These are phyloP conservation scores for Euclidium syriacum DNA, from an alignment of 345 rosid species.

Conservation along the genomic window DNA sequence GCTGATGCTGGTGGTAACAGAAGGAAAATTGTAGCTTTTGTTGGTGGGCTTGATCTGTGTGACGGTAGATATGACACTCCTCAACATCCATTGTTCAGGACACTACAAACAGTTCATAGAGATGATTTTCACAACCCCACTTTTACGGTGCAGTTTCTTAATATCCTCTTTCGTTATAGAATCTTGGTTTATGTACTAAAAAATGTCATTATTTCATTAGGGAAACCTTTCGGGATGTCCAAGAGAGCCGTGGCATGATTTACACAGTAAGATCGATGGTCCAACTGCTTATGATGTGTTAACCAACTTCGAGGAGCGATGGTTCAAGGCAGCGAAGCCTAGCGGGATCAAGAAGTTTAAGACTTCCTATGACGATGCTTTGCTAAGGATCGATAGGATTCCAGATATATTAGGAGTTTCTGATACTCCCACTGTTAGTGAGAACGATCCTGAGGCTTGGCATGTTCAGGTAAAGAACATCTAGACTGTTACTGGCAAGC, in stretches of 20 bases:
- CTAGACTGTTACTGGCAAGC: not conserved
- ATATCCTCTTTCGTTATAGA: conserved; percentile 20
- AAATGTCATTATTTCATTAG: conserved; percentile 35
- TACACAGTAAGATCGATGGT: conserved; percentile 88
- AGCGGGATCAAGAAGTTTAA: conserved; percentile 70
- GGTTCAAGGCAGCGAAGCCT: conserved; percentile 82
- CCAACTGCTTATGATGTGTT: conserved; percentile 97
- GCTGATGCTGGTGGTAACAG: conserved; percentile 69
- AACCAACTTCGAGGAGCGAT: conserved; percentile 90
- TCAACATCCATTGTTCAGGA: conserved; percentile 68
- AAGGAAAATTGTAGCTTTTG: conserved; percentile 87
- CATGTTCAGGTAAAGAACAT: conserved; percentile 74
- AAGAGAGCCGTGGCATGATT: conserved; percentile 97
- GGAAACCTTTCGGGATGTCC: conserved; percentile 66
- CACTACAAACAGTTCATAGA: conserved; percentile 65
- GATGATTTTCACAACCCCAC: conserved; percentile 94
- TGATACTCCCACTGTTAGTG: conserved; percentile 44
- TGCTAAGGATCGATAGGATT: conserved; percentile 69
- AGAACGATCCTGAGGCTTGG: conserved; percentile 74
- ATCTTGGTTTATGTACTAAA: not conserved
- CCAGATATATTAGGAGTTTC: conserved; percentile 65
- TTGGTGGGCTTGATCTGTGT: conserved; percentile 96
- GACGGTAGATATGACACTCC: conserved; percentile 93
- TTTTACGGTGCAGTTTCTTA: no score
- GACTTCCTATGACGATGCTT: conserved; percentile 71